Conservation (phyloP, 2,329 filamentous ascomycete genomes). For the Ceratocystis cacaofunesta region DNA sequence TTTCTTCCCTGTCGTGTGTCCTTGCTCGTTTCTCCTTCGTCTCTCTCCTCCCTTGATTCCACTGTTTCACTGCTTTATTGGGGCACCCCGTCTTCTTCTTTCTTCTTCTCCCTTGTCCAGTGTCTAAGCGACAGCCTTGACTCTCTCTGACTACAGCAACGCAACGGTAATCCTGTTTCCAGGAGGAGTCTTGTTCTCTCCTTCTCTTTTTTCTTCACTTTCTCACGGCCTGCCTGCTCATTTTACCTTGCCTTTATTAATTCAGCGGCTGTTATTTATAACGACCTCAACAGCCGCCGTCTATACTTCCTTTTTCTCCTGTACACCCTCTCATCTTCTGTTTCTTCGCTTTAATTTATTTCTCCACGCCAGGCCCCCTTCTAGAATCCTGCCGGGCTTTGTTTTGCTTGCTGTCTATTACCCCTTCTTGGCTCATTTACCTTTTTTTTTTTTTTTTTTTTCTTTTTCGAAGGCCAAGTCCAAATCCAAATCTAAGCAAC, state of each 20-base stretch:
- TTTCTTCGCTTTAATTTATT: neutral
- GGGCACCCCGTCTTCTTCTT: neutral
- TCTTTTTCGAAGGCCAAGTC: neutral
- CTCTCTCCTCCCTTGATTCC: neutral
- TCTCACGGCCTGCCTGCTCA: neutral
- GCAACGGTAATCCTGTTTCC: neutral
- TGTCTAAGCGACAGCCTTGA: constrained; percentile 2
- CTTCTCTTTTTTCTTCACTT: too few relatives aligned
- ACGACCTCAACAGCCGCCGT: neutral
- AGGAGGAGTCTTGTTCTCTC: neutral
- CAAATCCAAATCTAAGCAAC: neutral
- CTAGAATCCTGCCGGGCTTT: neutral
- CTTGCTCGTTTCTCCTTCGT: neutral
- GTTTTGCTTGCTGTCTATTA: neutral
- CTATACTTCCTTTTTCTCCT: neutral
- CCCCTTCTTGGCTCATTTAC: neutral
- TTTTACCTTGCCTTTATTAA: neutral
- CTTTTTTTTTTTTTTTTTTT: neutral
- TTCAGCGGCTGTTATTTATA: constrained; percentile 3
- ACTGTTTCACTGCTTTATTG: neutral
- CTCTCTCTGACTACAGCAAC: constrained; percentile 3
- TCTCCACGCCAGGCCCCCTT: neutral
- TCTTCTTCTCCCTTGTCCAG: neutral
- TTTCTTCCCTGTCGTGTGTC: neutral
- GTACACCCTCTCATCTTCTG: neutral